Base-by-base conservation (phyloP, 2,329 filamentous ascomycete species). In the Botrytis fragariae region DNA sequence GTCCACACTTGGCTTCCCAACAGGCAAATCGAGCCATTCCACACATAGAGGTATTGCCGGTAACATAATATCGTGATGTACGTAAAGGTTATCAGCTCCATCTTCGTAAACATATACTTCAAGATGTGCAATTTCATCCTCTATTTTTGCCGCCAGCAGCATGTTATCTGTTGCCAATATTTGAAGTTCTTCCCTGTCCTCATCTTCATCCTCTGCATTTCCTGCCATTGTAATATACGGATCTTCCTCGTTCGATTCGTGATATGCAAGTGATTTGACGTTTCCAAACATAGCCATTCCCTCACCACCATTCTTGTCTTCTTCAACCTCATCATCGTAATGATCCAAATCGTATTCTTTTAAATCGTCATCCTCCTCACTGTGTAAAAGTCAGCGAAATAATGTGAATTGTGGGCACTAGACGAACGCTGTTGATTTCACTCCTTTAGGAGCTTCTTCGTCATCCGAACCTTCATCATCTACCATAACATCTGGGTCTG, bases 51-150 rank as follows among this genome's bases (percentile, higher is more conserved):
- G 96, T 80, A 99, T 97, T 37, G 95, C 95, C 45, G 96, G 96
- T 72, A 99, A 88, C 95, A 99, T 98, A 79, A 99, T 97, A 83
- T 99, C 96, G 87, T 99, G 96, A 85, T 99, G 96, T 37, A 99
- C 95, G 82, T 99, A 99, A 75, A 99, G 91, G 82, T 99, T 99
- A 84, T 98, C 96, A 62, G 91, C 93, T 75, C 90, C 90, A 79
- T 98, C 96, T 83, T 99, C 96, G 84, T 98, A 99, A 42, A 99
- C 94, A 80, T 98, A 98, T 32, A 98, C 92, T 82, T 99, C 96
- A 39, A 99, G 87, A 83, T 98, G 95, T 29, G 96, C 95, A 75
- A 99, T 91, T 82, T 99, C 96, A 79, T 99, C 96, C 83, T 99
- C 96, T 69, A 98, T 92, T 84, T 97, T 95, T 77, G 94, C 95